Conservation (phyloP, 306 rosid species). For the Casuarina equisetifolia region DNA sequence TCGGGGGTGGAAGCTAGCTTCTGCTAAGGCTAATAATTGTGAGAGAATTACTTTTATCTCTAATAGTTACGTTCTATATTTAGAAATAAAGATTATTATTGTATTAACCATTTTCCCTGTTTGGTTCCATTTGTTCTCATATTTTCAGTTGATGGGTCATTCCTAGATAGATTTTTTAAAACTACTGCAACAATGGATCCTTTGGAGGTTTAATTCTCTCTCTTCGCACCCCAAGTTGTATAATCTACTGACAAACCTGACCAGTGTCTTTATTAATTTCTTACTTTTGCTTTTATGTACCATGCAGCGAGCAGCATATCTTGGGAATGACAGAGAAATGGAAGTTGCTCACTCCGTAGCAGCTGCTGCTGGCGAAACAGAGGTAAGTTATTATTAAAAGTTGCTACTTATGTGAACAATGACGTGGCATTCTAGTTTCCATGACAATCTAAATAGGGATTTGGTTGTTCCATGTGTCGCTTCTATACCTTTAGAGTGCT, state of each 20-base stretch:
- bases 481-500: not conserved
- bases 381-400: slow-evolving; percentile 41
- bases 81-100: not conserved
- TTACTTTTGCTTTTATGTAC: slow-evolving; percentile 1
- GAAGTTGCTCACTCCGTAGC: slow-evolving; percentile 94
- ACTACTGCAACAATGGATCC: slow-evolving; percentile 79
- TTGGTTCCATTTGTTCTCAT: not conserved
- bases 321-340: slow-evolving; percentile 81
- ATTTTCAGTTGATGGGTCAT: slow-evolving; percentile 68
- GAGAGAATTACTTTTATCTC: not conserved
- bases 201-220: slow-evolving; percentile 53
- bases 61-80: not conserved
- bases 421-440: slow-evolving; percentile 1
- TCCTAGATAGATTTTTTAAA: slow-evolving; percentile 78
- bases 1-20: too few species aligned
- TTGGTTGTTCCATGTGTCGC: not conserved
- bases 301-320: slow-evolving; percentile 77
- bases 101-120: not conserved
- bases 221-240: not conserved
- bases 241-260: not conserved
- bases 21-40: not conserved
- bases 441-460: not conserved
- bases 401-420: not conserved
- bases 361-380: slow-evolving; percentile 88
- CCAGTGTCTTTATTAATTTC: slow-evolving; percentile 6